Base-by-base conservation (phyloP, 1,284 basidiomycete species). In the Tetrapyrgos nigripes region DNA sequence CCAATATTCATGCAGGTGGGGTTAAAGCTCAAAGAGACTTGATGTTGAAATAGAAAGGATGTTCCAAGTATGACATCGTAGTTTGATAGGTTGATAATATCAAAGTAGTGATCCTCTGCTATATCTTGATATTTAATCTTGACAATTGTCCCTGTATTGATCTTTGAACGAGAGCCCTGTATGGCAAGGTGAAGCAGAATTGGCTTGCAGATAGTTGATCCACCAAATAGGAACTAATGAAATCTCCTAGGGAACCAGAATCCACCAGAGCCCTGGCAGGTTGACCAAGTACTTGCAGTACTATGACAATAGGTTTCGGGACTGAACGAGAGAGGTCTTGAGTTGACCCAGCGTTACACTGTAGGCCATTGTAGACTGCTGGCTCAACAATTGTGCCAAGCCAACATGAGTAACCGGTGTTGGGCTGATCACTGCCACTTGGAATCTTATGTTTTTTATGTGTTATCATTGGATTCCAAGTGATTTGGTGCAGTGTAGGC, bases 191-290 rank as follows among this genome's bases (percentile, higher is more conserved):
- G 53, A 1, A 33, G 48, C 21, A 2, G 19, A 11, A 21, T 40
- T 13, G n/a, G 53, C 53, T 19, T 55, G 75, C 57, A 55, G 69
- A 59, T 17, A 76, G 60, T 57, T 76, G 75, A 52, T 76, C 69
- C 0, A 67, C 73, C 5, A 75, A 49, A 11, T 62, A 70, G 1
- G 68, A 63, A 1, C 74, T 75, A 19, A 77, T 69, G 52, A 77
- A 76, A 60, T 76, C 75, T 2, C 67, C 70, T 1, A 74, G 57
- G 1, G 72, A 76, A 0, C 75, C 75, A 0, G 70, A 64, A 51
- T 76, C 74, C 0, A 76, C 35, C 37, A 77, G 49, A 0, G 74
- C 73, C 0, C 62, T 35, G 5, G 57, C 67, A 0, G 66, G 67
- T 2, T 70, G 29, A 0, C 67, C 70, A 11, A 53, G 57, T 1